These are phyloP conservation scores for Tetrahymena malaccensis DNA, from an alignment of 73 alveolate genomes.

Conservation along the genomic window DNA sequence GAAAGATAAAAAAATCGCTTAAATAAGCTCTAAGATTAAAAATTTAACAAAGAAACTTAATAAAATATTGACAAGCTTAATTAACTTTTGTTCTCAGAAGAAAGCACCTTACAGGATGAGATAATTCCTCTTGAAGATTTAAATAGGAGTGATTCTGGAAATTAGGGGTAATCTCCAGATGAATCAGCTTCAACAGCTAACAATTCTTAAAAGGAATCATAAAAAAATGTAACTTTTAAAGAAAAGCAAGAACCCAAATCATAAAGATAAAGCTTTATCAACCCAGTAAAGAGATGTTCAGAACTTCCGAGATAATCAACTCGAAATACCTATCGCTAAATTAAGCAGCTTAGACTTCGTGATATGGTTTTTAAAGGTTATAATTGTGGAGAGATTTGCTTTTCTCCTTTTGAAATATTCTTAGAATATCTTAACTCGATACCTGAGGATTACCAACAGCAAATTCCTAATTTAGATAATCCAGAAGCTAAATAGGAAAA, in stretches of 20 bases:
- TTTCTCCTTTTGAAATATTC: not conserved
- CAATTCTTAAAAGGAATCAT: not conserved
- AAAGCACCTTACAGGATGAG: not conserved
- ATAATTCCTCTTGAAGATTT: not conserved
- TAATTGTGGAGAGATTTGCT: not conserved
- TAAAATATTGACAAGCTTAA: not conserved
- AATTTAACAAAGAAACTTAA: not conserved
- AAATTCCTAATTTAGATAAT: not conserved
- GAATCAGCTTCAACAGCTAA: not conserved
- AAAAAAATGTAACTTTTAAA: not conserved
- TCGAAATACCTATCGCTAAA: not conserved
- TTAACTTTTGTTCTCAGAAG: not conserved
- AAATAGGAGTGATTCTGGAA: not conserved
- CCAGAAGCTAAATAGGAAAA: not conserved
- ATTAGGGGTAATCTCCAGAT: not conserved
- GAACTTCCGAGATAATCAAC: not conserved
- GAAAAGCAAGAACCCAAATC: not conserved
- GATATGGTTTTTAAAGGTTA: not conserved
- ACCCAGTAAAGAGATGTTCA: not conserved
- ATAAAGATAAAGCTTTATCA: not conserved
- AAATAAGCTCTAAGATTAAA: not conserved
- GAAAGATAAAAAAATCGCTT: not conserved
- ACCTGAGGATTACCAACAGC: not conserved
- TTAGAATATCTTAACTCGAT: not conserved
- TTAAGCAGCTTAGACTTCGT: not conserved